Evolutionary conservation across 2,329 filamentous ascomycete species (phyloP).

Genomic region (Xylogone sp.): DNA sequence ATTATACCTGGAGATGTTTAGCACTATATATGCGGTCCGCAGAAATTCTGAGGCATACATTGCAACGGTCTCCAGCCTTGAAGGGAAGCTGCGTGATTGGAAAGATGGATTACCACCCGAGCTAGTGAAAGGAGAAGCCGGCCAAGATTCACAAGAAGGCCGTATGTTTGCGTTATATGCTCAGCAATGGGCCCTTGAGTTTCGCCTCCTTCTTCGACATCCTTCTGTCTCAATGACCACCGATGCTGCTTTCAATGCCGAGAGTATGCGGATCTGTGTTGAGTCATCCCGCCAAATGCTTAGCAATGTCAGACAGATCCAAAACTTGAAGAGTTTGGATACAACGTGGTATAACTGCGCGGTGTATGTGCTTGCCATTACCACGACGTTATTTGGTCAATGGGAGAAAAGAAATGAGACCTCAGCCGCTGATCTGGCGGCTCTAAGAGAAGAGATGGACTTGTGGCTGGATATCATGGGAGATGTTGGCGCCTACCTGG

Average conservation of each 20-base stretch:
- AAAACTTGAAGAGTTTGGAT: slow-evolving; percentile 64
- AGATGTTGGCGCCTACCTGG: slow-evolving; percentile 62
- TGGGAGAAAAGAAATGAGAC: slow-evolving; percentile 63
- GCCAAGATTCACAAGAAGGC: slow-evolving; percentile 35
- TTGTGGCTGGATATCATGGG: slow-evolving; percentile 65
- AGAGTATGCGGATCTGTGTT: slow-evolving; percentile 64
- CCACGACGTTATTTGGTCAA: slow-evolving; percentile 66
- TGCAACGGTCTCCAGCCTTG: slow-evolving; percentile 58
- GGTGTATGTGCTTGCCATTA: slow-evolving; percentile 69
- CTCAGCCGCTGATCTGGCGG: slow-evolving; percentile 52
- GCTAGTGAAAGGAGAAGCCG: slow-evolving; percentile 43
- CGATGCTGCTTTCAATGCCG: slow-evolving; percentile 52
- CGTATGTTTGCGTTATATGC: slow-evolving; percentile 51
- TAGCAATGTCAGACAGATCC: slow-evolving; percentile 53
- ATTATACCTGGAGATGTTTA: slow-evolving; percentile 70
- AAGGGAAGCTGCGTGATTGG: slow-evolving; percentile 61
- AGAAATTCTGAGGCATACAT: slow-evolving; percentile 61
- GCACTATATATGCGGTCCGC: slow-evolving; percentile 69
- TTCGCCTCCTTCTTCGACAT: slow-evolving; percentile 56
- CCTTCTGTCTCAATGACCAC: slow-evolving; percentile 55
- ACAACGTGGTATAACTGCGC: slow-evolving; percentile 76
- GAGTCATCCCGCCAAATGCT: slow-evolving; percentile 63
- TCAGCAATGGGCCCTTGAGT: slow-evolving; percentile 52
- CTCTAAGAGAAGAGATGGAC: slow-evolving; percentile 64
- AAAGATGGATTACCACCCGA: slow-evolving; percentile 59